These are phyloP conservation scores for Penium margaritaceum DNA, from an alignment of 139 green algal species.

Conservation along the genomic window DNA sequence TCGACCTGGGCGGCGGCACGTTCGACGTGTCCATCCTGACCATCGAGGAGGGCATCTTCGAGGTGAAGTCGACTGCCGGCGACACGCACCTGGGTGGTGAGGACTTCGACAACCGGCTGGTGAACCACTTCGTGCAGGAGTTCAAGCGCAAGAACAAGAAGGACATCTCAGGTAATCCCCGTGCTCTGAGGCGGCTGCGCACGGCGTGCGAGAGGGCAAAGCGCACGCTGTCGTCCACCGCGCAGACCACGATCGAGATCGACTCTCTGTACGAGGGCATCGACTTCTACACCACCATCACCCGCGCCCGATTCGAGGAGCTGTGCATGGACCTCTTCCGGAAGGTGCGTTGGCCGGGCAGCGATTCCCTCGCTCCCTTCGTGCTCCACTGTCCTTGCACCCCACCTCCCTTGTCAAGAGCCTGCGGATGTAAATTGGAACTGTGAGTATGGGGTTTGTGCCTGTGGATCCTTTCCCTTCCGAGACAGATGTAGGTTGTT, in stretches of 20 bases:
- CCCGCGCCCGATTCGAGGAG: constrained; percentile 14
- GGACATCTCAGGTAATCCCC: constrained; percentile 78
- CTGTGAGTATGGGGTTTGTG: too few species aligned
- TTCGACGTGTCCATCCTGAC: constrained; percentile 95
- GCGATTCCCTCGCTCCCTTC: not conserved
- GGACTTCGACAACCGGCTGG: constrained; percentile 93
- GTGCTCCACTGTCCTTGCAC: not conserved
- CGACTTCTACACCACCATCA: constrained; percentile 88
- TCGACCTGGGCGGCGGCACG: constrained; percentile 90
- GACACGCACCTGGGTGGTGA: constrained; percentile 95
- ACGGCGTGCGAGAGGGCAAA: constrained; percentile 89
- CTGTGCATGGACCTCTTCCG: constrained; percentile 91
- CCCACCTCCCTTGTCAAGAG: too few species aligned
- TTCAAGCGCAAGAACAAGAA: constrained; percentile 99
- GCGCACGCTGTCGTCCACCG: constrained; percentile 72
- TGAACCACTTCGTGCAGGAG: constrained; percentile 87
- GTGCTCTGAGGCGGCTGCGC: constrained; percentile 68
- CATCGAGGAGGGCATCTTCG: constrained; percentile 97
- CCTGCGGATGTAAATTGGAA: too few species aligned
- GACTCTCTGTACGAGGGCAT: constrained; percentile 93
- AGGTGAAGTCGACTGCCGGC: constrained; percentile 91
- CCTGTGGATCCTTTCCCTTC: not conserved
- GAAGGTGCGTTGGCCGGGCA: constrained; percentile 54
- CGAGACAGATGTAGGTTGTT: not conserved
- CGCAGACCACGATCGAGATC: constrained; percentile 91